Base-by-base conservation (phyloP, 2,329 filamentous ascomycete species). In the Arachnomyces sp. region DNA sequence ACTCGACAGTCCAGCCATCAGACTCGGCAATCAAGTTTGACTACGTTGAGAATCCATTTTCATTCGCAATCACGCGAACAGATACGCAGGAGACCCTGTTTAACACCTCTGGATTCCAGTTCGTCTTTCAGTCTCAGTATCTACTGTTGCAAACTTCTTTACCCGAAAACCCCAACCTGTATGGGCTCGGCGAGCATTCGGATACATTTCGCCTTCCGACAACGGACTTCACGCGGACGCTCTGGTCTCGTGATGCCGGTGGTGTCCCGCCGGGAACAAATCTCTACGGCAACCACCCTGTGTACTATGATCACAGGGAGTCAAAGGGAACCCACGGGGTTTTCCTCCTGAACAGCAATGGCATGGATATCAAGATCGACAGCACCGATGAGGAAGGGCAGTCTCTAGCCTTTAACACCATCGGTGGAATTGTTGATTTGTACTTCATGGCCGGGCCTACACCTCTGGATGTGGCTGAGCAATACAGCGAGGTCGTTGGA, bases 51-150 rank as follows among this genome's bases (percentile, higher is more conserved):
- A 67, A 68, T 9, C 84, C 84, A 0, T 86, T 87, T 63, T 79
- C 75, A 8, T 88, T 88, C 62, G 71, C 68, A 0, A 71, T 89
- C 7, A 46, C 56, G 9, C 57, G 63, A 34, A 53, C 41, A 11
- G 45, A 40, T 7, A 48, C 44, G 13, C 44, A 58, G 7, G 56
- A 67, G 40, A 55, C 63, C 1, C 52, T 87, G 7, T 86, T 87
- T 56, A 80, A 89, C 52, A 85, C 83, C 0, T 77, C 78, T 1
- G 80, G 73, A 1, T 74, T 75, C 3, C 68, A 71, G 7, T 65
- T 92, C 8, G 68, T 92, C 32, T 92, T 88, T 51, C 81, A 92
- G 62, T 78, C 77, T 8, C 85, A 92, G 59, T 92, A 87, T 52
- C 62, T 92, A 16, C 77, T 80, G 14, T 68, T 90, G 43, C 74